Conservation (phyloP, 1,284 basidiomycete genomes). For the Pseudozyma pruni region DNA sequence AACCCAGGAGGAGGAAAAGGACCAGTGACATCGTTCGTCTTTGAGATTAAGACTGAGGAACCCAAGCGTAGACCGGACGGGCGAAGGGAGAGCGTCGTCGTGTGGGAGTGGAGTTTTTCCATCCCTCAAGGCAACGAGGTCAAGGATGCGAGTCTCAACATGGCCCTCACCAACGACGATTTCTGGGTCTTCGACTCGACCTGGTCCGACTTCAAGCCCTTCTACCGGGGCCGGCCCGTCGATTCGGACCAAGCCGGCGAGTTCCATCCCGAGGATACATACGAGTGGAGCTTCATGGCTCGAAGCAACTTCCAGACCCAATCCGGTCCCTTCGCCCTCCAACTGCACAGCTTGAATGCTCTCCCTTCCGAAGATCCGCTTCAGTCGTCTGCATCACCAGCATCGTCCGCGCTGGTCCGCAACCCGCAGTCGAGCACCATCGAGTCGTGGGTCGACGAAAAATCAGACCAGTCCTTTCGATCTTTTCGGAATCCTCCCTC, state of each 20-base stretch:
- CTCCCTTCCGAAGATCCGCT: conserved; percentile 14
- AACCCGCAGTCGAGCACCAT: not conserved
- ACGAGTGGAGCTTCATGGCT: conserved; percentile 61
- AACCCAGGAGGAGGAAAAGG: conserved; percentile 37
- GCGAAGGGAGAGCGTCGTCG: conserved; percentile 67
- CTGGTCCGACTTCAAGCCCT: conserved; percentile 69
- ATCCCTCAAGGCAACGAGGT: conserved; percentile 20
- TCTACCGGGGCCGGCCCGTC: conserved; percentile 69
- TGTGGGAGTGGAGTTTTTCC: conserved; percentile 70
- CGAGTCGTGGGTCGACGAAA: conserved; percentile 25
- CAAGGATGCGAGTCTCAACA: conserved; percentile 7
- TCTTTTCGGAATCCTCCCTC: not conserved
- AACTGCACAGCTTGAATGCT: conserved; percentile 39
- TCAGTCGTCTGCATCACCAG: not conserved
- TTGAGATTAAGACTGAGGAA: conserved; percentile 69
- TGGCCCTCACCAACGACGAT: conserved; percentile 22
- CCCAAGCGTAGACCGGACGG: conserved; percentile 66
- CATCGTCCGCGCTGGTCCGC: not conserved
- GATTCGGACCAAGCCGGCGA: conserved; percentile 33
- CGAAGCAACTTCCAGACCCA: conserved; percentile 55
- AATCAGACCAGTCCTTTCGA: conserved; percentile 33
- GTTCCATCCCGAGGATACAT: conserved; percentile 38
- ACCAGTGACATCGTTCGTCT: conserved; percentile 64
- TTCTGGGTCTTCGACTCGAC: conserved; percentile 56
- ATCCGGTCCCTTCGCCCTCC: conserved; percentile 46